phyloP scores from a whole-genome alignment of 345 rosid genomes.

The Salix exigua region DNA sequence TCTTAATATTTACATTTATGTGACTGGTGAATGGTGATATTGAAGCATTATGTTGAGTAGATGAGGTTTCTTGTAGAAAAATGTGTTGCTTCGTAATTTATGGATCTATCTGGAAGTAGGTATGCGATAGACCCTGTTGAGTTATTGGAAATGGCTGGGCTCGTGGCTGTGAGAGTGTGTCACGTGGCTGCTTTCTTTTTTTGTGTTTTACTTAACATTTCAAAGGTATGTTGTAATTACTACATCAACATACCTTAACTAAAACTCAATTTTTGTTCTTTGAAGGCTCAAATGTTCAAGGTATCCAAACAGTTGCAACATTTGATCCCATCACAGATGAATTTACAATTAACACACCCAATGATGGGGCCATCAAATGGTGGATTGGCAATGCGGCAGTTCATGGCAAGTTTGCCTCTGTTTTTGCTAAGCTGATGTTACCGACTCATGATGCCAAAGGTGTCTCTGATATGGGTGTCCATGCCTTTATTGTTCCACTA shows the following conservation, averaged over 20 bases:
- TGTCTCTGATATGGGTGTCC: constrained; percentile 89
- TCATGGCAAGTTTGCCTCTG: constrained; percentile 93
- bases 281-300: constrained; percentile 91
- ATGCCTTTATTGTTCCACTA: constrained; percentile 93
- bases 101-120: neutral
- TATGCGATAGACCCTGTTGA: neutral
- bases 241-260: neutral
- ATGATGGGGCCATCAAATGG: constrained; percentile 98
- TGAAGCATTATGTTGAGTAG: neutral
- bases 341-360: constrained; percentile 73
- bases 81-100: neutral
- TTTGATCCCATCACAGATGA: constrained; percentile 82
- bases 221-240: neutral
- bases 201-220: neutral
- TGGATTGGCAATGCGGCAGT: constrained; percentile 99
- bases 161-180: neutral
- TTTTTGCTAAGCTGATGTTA: constrained; percentile 78
- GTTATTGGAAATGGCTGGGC: neutral
- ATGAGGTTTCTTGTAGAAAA: neutral
- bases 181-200: neutral
- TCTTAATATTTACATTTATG: neutral
- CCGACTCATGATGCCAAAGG: constrained; percentile 85
- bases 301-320: constrained; percentile 81
- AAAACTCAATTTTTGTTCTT: constrained; percentile 16
- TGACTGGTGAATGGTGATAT: neutral